Conservation (phyloP, 73 alveolate species). For the Tetrahymena borealis region DNA sequence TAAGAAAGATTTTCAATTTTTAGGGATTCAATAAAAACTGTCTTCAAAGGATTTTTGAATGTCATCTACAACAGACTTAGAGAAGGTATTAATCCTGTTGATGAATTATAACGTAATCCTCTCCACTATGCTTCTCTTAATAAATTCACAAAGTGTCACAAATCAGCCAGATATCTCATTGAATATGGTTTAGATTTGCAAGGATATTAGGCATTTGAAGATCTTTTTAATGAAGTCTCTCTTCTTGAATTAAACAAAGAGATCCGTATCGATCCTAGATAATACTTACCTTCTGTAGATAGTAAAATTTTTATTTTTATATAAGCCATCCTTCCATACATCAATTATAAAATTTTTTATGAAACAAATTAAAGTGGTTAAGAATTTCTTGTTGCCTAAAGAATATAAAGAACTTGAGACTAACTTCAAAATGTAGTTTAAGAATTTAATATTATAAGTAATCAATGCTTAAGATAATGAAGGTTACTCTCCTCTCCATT, state of each 20-base stretch:
- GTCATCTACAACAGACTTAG: constrained; percentile 19
- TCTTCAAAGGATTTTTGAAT: constrained; percentile 36
- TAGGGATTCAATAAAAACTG: constrained; percentile 43
- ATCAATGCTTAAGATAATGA: constrained; percentile 55
- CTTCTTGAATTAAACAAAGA: constrained; percentile 54
- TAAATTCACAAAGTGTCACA: constrained; percentile 58
- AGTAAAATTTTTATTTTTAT: neutral
- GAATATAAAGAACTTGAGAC: neutral
- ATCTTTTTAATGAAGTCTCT: constrained; percentile 52
- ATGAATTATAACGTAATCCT: constrained; percentile 50
- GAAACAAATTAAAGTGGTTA: constrained; percentile 31
- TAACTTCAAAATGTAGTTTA: constrained; percentile 13
- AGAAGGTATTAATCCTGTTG: constrained; percentile 39
- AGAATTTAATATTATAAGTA: constrained; percentile 40
- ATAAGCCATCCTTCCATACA: neutral
- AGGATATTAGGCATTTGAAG: constrained; percentile 52
- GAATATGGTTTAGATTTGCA: constrained; percentile 30
- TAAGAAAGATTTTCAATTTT: constrained; percentile 54
- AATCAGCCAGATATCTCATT: constrained; percentile 45
- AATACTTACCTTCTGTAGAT: constrained; percentile 36
- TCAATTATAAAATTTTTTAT: neutral
- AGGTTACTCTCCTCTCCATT: constrained; percentile 68
- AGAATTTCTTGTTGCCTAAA: constrained; percentile 30
- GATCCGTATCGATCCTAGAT: constrained; percentile 66
- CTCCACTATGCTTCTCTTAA: constrained; percentile 68